Base-by-base conservation (phyloP, 2,329 filamentous ascomycete genomes). In the Gremmenia infestans region DNA sequence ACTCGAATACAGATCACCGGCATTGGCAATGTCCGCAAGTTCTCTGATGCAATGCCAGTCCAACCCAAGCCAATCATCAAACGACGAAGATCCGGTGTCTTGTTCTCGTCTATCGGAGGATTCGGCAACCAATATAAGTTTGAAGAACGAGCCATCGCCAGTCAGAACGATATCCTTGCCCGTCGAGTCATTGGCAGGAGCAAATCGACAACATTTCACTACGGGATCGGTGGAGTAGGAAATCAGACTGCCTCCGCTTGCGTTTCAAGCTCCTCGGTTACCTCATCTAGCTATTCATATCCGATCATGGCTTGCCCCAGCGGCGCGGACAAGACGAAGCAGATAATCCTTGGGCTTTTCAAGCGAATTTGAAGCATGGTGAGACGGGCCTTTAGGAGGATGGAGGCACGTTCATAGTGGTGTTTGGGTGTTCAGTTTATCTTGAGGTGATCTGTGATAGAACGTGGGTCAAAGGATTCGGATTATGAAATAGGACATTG, bases 201-300 rank as follows among this genome's bases (percentile, higher is more conserved):
- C 17, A 47, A 28, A 19, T 28, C 25, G 7, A 37, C 46, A n/a
- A 36, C 3, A 12, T 53, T 51, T 15, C 50, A 61, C 45, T 36
- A 56, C 32, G 59, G 59, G 6, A 62, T 68, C 48, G 65, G 64
- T 15, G 65, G 63, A 2, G 50, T 57, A 11, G 66, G 66, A 5
- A 68, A 67, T 49, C 55, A 50, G 46, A 43, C 55, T 25, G 39
- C 32, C 45, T 32, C n/a, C 36, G 19, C 23, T 46, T 49, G 48
- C 6, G 23, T 52, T 35, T 22, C 15, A 19, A 12, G 12, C 47
- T 46, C 50, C 12, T 49, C 50, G 17, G 42, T 47, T 23, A 32
- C 22, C 8, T 52, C 53, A 12, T 45, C 48, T 36, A 47, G 49
- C 22, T 50, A 55, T 19, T 50, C 37, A 3, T 23, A 19, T 32